Percentiles rank a stretch among this genome's conserved stretches.
Evolutionary conservation across 768 basidiomycete species (phyloP).

Genomic region (Tulasnella sp.): DNA sequence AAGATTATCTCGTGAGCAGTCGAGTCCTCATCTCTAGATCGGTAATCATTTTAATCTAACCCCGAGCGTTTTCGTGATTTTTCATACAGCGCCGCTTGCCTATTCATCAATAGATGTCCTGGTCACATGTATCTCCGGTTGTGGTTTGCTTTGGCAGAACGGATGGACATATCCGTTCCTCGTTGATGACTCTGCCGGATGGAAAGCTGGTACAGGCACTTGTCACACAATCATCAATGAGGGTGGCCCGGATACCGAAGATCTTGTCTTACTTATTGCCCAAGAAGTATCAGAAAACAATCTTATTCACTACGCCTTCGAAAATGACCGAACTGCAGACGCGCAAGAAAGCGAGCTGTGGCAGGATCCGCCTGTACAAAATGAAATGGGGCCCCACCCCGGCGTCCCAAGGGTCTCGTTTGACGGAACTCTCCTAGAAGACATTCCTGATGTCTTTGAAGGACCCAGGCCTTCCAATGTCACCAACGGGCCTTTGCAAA

Average conservation of each 20-base stretch:
- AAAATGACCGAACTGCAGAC: slow-evolving; percentile 2
- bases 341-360: slow-evolving; percentile 2
- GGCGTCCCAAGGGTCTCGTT: slow-evolving; percentile 13
- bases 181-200: slow-evolving; percentile 16
- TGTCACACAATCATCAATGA: slow-evolving; percentile 21
- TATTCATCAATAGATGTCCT: slow-evolving; percentile 6
- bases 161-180: slow-evolving; percentile 8
- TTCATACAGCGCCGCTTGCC: slow-evolving; percentile 5
- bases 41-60: not conserved
- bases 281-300: slow-evolving; percentile 14
- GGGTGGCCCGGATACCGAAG: slow-evolving; percentile 13
- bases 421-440: slow-evolving; percentile 5
- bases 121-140: slow-evolving; percentile 1
- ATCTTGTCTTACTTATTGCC: slow-evolving; percentile 16
- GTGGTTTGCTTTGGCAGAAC: slow-evolving; percentile 14
- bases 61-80: not conserved
- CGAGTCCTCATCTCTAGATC: not conserved
- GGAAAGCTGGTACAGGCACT: slow-evolving; percentile 20
- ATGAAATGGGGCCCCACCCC: slow-evolving; percentile 18
- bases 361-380: slow-evolving; percentile 17
- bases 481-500: slow-evolving; percentile 11
- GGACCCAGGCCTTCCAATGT: slow-evolving; percentile 18
- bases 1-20: slow-evolving; percentile 8
- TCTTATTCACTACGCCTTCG: slow-evolving; percentile 13
- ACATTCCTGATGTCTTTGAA: slow-evolving; percentile 5